A percentile compares a stretch with the other conserved stretches of the same genome.
Conservation (phyloP, 2,329 filamentous ascomycete species). For the Geoglossum cookeanum region DNA sequence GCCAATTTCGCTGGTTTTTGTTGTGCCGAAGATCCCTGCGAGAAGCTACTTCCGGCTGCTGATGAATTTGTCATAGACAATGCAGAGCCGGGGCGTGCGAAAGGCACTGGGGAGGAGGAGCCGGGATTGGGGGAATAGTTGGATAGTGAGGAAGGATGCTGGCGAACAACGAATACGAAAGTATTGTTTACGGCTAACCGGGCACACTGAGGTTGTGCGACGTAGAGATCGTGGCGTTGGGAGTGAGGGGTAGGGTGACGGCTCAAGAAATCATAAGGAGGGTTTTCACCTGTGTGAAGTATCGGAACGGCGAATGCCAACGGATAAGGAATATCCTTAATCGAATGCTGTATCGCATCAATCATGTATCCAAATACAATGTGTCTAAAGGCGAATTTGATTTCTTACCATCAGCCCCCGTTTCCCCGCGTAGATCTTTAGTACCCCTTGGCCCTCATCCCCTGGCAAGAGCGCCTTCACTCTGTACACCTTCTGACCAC, state of each 20-base stretch:
- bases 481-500: conserved; percentile 74
- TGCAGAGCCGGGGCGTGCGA: conserved; percentile 39
- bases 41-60: background rate
- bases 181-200: conserved; percentile 86
- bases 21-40: background rate
- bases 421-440: conserved; percentile 88
- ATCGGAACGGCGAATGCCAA: conserved; percentile 81
- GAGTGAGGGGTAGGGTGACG: conserved; percentile 93
- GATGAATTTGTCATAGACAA: conserved; percentile 42
- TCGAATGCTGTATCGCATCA: conserved; percentile 44
- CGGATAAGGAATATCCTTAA: conserved; percentile 87
- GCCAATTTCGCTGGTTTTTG: conserved; percentile 89
- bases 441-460: conserved; percentile 69
- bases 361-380: background rate
- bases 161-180: conserved; percentile 88
- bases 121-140: conserved; percentile 20
- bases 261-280: conserved; percentile 79
- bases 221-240: conserved; percentile 92
- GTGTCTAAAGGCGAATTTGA: background rate
- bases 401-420: conserved; percentile 59
- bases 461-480: conserved; percentile 82
- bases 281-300: conserved; percentile 78
- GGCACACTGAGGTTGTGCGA: conserved; percentile 86
- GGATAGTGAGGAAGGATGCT: conserved; percentile 54
- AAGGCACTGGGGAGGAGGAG: conserved; percentile 36